Conservation (phyloP, 2,329 filamentous ascomycete genomes). For the Neofusicoccum sp. region DNA sequence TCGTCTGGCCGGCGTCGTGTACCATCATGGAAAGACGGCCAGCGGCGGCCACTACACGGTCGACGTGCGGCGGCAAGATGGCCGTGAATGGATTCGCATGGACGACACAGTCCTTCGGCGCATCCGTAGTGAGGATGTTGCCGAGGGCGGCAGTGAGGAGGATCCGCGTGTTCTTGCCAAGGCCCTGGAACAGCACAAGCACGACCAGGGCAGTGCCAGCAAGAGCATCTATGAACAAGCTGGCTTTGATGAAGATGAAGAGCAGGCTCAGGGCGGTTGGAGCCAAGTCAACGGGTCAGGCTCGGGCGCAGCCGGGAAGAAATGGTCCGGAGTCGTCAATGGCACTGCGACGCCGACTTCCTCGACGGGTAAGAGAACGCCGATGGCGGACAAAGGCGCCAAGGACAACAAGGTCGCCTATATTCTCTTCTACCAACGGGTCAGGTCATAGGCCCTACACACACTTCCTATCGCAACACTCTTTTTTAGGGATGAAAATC, state of each 20-base stretch:
- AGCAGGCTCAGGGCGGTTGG: constrained; percentile 70
- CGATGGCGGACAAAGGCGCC: constrained; percentile 56
- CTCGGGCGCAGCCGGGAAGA: constrained; percentile 58
- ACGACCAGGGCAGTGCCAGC: constrained; percentile 45
- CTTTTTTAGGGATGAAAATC: neutral
- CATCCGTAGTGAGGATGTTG: constrained; percentile 83
- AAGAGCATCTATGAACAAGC: constrained; percentile 73
- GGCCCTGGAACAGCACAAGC: constrained; percentile 66
- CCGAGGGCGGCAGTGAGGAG: constrained; percentile 79
- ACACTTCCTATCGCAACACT: neutral
- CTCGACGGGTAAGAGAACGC: constrained; percentile 51
- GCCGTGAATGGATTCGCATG: constrained; percentile 91
- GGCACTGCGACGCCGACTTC: constrained; percentile 55
- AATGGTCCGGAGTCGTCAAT: constrained; percentile 65
- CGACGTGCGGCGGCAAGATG: constrained; percentile 92
- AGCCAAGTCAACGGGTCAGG: constrained; percentile 73
- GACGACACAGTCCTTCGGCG: constrained; percentile 90
- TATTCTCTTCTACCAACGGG: constrained; percentile 87
- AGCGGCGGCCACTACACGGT: constrained; percentile 96
- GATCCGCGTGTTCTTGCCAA: constrained; percentile 67
- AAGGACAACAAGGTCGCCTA: constrained; percentile 98
- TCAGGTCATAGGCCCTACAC: constrained; percentile 38
- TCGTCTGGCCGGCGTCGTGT: constrained; percentile 83
- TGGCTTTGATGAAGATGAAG: constrained; percentile 56
- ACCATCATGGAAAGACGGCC: constrained; percentile 96